Percentiles rank a stretch among this genome's conserved stretches.
These are phyloP conservation scores for Boletus rubroflammeus DNA, from an alignment of 768 basidiomycete genomes.

Conservation along the genomic window DNA sequence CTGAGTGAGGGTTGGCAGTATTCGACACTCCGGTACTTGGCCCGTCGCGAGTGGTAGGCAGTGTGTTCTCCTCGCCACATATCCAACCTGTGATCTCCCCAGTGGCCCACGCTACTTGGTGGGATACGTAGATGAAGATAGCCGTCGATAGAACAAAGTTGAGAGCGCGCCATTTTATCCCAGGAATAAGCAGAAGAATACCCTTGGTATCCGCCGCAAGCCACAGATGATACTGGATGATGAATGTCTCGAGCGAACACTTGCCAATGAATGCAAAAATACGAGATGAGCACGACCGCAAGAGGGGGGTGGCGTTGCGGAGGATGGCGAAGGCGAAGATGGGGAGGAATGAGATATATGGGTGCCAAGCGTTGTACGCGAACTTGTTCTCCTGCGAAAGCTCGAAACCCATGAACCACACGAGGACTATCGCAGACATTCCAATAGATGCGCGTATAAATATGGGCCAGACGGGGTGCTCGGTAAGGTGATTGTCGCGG, in stretches of 20 bases:
- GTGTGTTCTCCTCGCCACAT: conserved; percentile 36
- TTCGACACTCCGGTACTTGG: neutral
- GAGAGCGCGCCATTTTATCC: conserved; percentile 64
- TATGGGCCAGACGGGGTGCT: conserved; percentile 63
- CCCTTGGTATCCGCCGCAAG: conserved; percentile 82
- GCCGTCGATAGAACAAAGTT: conserved; percentile 75
- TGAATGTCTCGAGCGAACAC: conserved; percentile 89
- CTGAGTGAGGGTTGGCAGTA: neutral
- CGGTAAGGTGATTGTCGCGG: conserved; percentile 66
- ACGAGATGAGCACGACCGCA: conserved; percentile 67
- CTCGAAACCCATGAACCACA: conserved; percentile 86
- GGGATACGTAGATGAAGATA: conserved; percentile 77
- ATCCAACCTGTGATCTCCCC: conserved; percentile 62
- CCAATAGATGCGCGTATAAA: conserved; percentile 46
- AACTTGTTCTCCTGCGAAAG: conserved; percentile 75
- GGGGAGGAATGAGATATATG: conserved; percentile 78
- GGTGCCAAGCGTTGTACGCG: conserved; percentile 83
- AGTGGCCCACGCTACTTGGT: conserved; percentile 74
- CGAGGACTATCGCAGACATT: conserved; percentile 49
- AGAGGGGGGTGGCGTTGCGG: conserved; percentile 67
- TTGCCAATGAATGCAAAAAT: conserved; percentile 79
- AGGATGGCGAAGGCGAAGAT: conserved; percentile 69
- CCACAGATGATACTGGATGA: conserved; percentile 88
- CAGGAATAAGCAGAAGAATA: conserved; percentile 74
- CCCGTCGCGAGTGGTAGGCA: conserved; percentile 19